Evolutionary conservation across 2,329 filamentous ascomycete genomes (phyloP).

Genomic region (Trichoderma lentiforme): DNA sequence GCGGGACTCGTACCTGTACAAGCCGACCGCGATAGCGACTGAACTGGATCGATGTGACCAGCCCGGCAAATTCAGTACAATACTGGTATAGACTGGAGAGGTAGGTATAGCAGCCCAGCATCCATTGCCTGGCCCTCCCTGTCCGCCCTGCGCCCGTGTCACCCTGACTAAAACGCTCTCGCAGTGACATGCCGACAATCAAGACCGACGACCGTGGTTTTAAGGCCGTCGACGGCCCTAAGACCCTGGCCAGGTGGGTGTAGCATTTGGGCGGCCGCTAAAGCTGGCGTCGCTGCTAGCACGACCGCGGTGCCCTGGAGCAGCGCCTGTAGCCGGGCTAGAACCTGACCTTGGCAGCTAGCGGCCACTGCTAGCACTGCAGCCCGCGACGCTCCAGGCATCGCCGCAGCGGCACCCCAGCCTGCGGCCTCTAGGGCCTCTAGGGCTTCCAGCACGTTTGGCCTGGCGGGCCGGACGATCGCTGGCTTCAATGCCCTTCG

Average conservation of each 20-base stretch:
- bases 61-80: neutral
- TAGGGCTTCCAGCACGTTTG: conserved; percentile 9
- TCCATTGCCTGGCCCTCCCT: neutral
- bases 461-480: conserved; percentile 15
- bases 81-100: neutral
- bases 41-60: neutral
- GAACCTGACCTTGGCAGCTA: neutral
- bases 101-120: neutral
- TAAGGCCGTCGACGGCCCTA: neutral
- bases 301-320: neutral
- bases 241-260: conserved; percentile 10
- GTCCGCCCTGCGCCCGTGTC: conserved; percentile 8
- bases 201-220: conserved; percentile 8
- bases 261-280: conserved; percentile 7
- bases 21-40: neutral
- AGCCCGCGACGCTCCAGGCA: conserved; percentile 4
- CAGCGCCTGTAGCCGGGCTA: neutral
- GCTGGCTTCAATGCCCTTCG: neutral
- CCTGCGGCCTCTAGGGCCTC: neutral
- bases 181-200: conserved; percentile 15
- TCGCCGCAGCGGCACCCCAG: conserved; percentile 4
- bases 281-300: neutral
- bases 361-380: neutral
- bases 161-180: neutral
- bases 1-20: neutral